Evolutionary conservation across 2,329 filamentous ascomycete species (phyloP), one percentile per base, ranked within the genome.

Genomic region (Alternaria gansuensis): DNA sequence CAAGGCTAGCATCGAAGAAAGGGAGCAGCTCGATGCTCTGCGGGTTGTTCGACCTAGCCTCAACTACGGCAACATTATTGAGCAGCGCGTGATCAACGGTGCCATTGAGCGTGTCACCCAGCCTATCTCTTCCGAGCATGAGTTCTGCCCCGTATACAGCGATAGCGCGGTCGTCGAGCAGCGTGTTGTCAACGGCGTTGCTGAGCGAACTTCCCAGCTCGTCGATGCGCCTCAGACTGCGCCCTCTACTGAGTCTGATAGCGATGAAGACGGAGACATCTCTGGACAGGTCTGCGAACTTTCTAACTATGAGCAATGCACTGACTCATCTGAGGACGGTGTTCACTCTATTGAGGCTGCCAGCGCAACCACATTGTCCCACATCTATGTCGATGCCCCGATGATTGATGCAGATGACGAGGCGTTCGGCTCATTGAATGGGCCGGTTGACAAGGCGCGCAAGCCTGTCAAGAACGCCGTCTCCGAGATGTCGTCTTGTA

Each of bases 401-500:
- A 48, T 5, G 21, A 24, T 5, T 21, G 31, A 48, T 26, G 21
- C 26, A 11, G 29, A 46, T 31, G 13, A 46, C 3, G 29, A 46
- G 4, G 0, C 44, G 13, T 6, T 11, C 5, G 29, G 3, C 29
- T 3, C 8, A 23, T 4, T 33, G 4, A 9, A 21, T 10, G 44
- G 24, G 29, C 7, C 17, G 2, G 2, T 11, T 2, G 26, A 44
- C n/a, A 29, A 6, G 4, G 14, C 26, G 3, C 2, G 14, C 26
- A 10, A 17, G n/a, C 14, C 14, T 3, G 17, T 4, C n/a, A 3
- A 44, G 9, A 5, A 0, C 2, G 4, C 9, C 4, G 39, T 0
- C 1, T 4, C 6, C 23, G 39, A 14, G 1, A 1, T 14, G 23
- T 41, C 39, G 2, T 2, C 39, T 14, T 41, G 21, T 5, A 24